A percentile compares a stretch with the other conserved stretches of the same genome.
Evolutionary conservation across 1,284 basidiomycete species (phyloP).

Genomic region (Pholiota adiposa): DNA sequence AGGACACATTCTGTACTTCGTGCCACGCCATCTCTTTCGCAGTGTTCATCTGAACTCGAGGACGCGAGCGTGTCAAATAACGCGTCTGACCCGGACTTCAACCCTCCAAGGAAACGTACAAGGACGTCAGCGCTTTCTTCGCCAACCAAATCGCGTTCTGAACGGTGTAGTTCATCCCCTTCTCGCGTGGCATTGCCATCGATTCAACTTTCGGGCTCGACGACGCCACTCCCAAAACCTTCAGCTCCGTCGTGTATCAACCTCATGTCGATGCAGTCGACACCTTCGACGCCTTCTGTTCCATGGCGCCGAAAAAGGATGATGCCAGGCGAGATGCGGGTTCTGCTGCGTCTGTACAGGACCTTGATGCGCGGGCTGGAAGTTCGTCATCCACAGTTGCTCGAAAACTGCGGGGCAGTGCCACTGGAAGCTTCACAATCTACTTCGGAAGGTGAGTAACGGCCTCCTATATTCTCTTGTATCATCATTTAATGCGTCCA

Average conservation of each 20-base stretch:
- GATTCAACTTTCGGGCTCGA: neutral
- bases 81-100: constrained; percentile 9
- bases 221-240: neutral
- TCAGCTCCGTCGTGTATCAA: neutral
- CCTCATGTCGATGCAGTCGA: neutral
- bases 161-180: neutral
- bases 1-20: constrained; percentile 22
- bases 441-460: no score
- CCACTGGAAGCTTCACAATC: no score
- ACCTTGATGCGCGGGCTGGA: constrained; percentile 17
- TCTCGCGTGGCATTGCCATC: neutral
- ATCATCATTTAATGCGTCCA: no score
- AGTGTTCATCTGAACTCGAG: neutral
- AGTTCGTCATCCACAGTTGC: no score
- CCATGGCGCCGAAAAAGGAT: neutral
- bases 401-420: no score
- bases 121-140: constrained; percentile 17
- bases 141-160: neutral
- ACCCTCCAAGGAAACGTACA: constrained; percentile 18
- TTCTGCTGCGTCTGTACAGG: constrained; percentile 12
- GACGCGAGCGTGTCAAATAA: neutral
- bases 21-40: neutral
- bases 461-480: no score
- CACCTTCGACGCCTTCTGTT: neutral
- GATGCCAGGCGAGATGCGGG: neutral